Base-by-base conservation (phyloP, 2,329 filamentous ascomycete species). In the Aspergillus ochraceus region DNA sequence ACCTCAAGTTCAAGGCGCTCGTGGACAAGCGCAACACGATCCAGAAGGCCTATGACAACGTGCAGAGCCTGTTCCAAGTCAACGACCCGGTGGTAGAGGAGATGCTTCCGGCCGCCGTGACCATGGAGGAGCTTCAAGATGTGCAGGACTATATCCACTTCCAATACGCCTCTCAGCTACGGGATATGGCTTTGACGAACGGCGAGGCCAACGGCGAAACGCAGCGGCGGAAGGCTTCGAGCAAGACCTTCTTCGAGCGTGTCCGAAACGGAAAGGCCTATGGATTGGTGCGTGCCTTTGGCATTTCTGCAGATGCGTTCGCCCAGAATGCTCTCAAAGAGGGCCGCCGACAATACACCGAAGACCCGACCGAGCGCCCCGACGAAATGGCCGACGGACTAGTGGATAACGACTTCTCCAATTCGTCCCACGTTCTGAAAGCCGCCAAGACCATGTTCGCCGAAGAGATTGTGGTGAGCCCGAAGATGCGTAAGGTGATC, bases 131-230 rank as follows among this genome's bases (percentile, higher is more conserved):
- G 73, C 83, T 99, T 19, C 95, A 99, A 73, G 95, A 99, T 74
- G 79, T 99, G 22, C 94, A 98, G 72, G 95, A 99, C 71, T 98
- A 98, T 69, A 81, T 98, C 55, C 92, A 98, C 71, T 99, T 99
- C 76, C 90, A 93, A 70, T 98, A 98, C 69, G 87, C 90, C 4
- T 81, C 87, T 3, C 88, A 96, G 73, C 82, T 98, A 52, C 94
- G 91, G 72, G 93, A 98, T 64, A 77, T 96, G 52, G 86, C 88
- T 14, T 80, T 86, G 19, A 83, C 87, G 61, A 81, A 86, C 58
- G 79, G 81, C 2, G 74, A 87, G 46, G 81, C 84, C 14, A 86
- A 86, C 57, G 77, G 83, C 10, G 89, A 89, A 61, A 85, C 83
- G 3, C 92, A 92, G 71, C 87, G 88, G 61, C 89, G 93, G 30